phyloP scores from a whole-genome alignment of 2,329 filamentous ascomycete species.

The Neofusicoccum sp. region DNA sequence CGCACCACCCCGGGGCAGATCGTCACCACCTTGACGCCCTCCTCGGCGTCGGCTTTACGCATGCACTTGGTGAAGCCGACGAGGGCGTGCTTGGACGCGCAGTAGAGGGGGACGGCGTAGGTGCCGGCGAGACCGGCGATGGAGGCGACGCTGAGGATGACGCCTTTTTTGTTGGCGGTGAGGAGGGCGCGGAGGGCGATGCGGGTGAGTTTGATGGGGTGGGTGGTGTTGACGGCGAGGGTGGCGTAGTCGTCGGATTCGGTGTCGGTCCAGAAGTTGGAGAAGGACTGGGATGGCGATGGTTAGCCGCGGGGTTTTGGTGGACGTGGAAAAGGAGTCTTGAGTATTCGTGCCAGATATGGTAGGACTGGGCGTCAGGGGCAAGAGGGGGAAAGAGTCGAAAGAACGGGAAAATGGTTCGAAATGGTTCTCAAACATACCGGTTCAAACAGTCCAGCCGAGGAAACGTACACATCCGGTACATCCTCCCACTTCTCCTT shows the following conservation, averaged over 20 bases:
- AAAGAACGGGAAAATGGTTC: no score
- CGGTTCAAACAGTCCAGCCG: conserved; percentile 17
- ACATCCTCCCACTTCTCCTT: conserved; percentile 6
- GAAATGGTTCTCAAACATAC: neutral
- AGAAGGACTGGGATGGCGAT: neutral
- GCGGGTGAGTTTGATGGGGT: conserved; percentile 17
- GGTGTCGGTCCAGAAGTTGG: conserved; percentile 17
- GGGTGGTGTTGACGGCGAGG: conserved; percentile 15
- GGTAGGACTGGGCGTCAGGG: no score
- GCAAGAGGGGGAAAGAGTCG: no score
- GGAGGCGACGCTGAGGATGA: conserved; percentile 12
- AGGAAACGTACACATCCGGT: conserved; percentile 16
- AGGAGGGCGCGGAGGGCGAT: conserved; percentile 14
- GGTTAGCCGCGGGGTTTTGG: no score
- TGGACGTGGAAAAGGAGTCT: no score
- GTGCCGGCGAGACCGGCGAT: conserved; percentile 13
- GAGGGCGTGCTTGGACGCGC: conserved; percentile 17
- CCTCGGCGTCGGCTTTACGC: neutral
- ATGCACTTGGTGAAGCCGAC: conserved; percentile 16
- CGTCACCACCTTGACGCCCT: conserved; percentile 18
- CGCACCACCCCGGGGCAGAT: conserved; percentile 11
- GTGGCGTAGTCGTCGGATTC: conserved; percentile 7
- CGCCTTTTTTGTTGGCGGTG: conserved; percentile 5
- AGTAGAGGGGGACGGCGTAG: conserved; percentile 17
- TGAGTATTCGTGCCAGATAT: no score